phyloP scores from a whole-genome alignment of 345 rosid species.

The Linum trigynum region DNA sequence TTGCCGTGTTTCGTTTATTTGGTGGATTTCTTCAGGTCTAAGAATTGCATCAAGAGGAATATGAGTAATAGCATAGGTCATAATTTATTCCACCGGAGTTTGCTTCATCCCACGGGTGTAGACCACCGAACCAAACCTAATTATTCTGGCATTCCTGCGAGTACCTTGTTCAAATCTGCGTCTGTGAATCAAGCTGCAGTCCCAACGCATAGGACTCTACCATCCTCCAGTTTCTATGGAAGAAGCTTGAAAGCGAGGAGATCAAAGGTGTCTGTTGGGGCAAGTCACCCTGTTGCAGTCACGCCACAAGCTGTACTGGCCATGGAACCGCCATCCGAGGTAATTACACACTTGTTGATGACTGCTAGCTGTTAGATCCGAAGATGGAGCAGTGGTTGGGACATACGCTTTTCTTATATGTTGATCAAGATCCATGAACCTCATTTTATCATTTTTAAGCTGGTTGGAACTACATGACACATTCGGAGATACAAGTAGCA shows the following conservation, averaged over 20 bases:
- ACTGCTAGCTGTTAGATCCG: slow-evolving; percentile 8
- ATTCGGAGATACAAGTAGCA: too few species aligned
- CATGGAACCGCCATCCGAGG: slow-evolving; percentile 66
- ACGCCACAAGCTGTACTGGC: slow-evolving; percentile 62
- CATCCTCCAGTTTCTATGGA: slow-evolving; percentile 39
- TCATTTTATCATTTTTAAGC: too few species aligned
- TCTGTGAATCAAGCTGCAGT: slow-evolving; percentile 24
- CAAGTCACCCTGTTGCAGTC: slow-evolving; percentile 25
- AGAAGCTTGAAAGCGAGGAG: slow-evolving; percentile 29
- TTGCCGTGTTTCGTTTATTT: slow-evolving; percentile 1
- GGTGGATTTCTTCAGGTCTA: slow-evolving; percentile 23
- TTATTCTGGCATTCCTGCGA: slow-evolving; percentile 39
- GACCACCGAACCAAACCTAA: slow-evolving; percentile 53
- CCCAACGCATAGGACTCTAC: slow-evolving; percentile 24
- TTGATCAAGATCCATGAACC: too few species aligned
- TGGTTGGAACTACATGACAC: too few species aligned
- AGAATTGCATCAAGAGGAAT: slow-evolving; percentile 21
- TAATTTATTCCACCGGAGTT: slow-evolving; percentile 47
- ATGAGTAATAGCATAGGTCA: slow-evolving; percentile 63
- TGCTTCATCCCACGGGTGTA: slow-evolving; percentile 43
- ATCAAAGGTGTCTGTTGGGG: slow-evolving; percentile 26
- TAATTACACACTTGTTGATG: slow-evolving; percentile 6
- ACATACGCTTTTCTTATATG: not conserved
- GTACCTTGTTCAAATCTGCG: slow-evolving; percentile 35
- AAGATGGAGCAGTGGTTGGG: not conserved